A percentile compares a stretch with the other conserved stretches of the same genome.
phyloP scores from a whole-genome alignment of 2,329 filamentous ascomycete species.

The Talaromyces sp. region DNA sequence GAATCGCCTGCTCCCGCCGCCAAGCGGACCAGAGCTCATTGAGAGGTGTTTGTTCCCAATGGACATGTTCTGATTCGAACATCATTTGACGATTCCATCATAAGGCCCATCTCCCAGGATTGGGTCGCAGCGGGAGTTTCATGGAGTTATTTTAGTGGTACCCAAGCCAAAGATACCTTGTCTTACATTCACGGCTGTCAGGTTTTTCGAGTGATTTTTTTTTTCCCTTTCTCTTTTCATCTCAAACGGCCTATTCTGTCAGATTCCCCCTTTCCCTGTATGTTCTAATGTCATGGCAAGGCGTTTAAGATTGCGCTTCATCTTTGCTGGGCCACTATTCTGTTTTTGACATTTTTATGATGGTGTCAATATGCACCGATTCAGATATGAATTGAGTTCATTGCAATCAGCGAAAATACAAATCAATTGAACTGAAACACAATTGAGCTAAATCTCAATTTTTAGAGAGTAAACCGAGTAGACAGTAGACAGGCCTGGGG shows the following conservation, averaged over 20 bases:
- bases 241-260: constrained; percentile 2
- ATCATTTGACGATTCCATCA: background rate
- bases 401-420: background rate
- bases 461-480: background rate
- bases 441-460: background rate
- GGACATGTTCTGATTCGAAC: background rate
- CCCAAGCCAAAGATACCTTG: background rate
- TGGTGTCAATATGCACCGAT: background rate
- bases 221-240: constrained; percentile 2
- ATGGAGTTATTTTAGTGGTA: constrained; percentile 7
- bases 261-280: constrained; percentile 11
- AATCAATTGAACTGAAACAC: background rate
- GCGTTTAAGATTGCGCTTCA: constrained; percentile 2
- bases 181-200: background rate
- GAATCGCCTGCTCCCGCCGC: constrained; percentile 26
- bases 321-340: background rate
- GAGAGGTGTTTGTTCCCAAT: background rate
- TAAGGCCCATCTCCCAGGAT: background rate
- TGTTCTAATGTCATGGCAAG: constrained; percentile 2
- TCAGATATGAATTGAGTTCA: background rate
- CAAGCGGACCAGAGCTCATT: constrained; percentile 28
- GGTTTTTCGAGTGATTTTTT: constrained; percentile 1
- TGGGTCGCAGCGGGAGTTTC: background rate
- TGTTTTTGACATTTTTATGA: constrained; percentile 2
- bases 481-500: background rate